Base-by-base conservation (phyloP, 495 filamentous ascomycete genomes). In the Penicillium canariense region DNA sequence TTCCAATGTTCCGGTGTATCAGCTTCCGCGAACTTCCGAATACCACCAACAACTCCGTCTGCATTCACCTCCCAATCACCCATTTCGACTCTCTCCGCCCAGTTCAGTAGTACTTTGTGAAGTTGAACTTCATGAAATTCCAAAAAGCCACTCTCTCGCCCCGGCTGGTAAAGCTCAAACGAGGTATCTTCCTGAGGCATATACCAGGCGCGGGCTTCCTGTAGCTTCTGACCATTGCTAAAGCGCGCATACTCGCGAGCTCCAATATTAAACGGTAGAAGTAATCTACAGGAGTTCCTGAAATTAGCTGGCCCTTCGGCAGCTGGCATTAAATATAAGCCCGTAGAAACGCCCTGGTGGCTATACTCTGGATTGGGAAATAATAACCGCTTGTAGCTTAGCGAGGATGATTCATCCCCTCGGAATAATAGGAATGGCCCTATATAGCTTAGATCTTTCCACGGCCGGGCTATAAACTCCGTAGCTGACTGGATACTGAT, bases 31-130 rank as follows among this genome's bases (percentile, higher is more conserved):
- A 60, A 60, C 11, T 60, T 55, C 1, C 46, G 42, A 48, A 60
- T 60, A 2, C 48, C 57, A 44, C 52, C 57, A 0, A 10, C 34
- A 22, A 55, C 48, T 5, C 57, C 57, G 20, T 60, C 35, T 23
- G 47, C 47, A 35, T 34, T 27, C 25, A 60, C 48, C 17, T 51
- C 32, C 57, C 52, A 59, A 55, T 59, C 52, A 48, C 57, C 57
- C 35, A 15, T 35, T 39, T 60, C 52, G 8, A 60, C 57, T 18
- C 48, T 27, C 22, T 51, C 48, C 14, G 47, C 57, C 57, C 52
- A 60, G 7, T 42, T 60, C 42, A 39, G 11, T 11, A 59, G 12
- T 2, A 59, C 42, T 27, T 55, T 55, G 12, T 59, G 47, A 26
- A 59, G 32, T 8, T 55, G 32, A 11, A 48, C 53, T 44, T 20